Base-by-base conservation (phyloP, 257 asterid species). In the Pogostemon cablin region DNA sequence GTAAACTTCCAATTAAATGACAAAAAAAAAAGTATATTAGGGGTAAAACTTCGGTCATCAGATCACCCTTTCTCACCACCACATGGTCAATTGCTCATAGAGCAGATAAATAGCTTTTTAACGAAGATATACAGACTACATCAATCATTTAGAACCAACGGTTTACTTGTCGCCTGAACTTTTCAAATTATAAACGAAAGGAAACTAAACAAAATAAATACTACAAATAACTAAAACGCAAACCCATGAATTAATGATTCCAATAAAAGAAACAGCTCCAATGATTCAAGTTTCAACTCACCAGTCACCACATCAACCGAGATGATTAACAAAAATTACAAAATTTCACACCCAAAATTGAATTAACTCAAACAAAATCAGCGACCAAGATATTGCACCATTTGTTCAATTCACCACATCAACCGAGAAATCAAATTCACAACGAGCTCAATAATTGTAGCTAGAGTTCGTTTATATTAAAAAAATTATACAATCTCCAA, bases 291-390 rank as follows among this genome's bases (percentile, higher is more conserved):
- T 15, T 15, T 15, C 15, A 1, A 25, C 32, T 25, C 32, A 25
- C 1, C 32, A 25, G 32, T 25, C 32, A 25, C 32, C 32, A 25
- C 32, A 25, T 17, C 38, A 10, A 54, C 37, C 38, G n/a, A 6
- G 37, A 39, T n/a, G 56, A 11, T 35, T 11, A 50, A 50, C 60
- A 54, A 54, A 54, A 20, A 10, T 54, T 53, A 44, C 7, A 20
- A 41, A 72, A 65, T 39, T 37, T 25, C 67, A 42, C 3, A 7
- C 25, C 38, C 20, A 67, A 6, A 17, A 54, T 20, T 35, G 44
- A 52, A 65, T 11, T 20, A 59, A 48, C 44, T 66, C 59, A 62
- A 58, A 49, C 61, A 50, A 50, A 75, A 47, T 46, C 67, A 53
- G 64, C 64, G 65, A 43, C 65, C 65, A 62, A 35, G 17, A 53